These are phyloP conservation scores for Chloromonas sp. DNA, from an alignment of 163 green algal species.

Conservation along the genomic window DNA sequence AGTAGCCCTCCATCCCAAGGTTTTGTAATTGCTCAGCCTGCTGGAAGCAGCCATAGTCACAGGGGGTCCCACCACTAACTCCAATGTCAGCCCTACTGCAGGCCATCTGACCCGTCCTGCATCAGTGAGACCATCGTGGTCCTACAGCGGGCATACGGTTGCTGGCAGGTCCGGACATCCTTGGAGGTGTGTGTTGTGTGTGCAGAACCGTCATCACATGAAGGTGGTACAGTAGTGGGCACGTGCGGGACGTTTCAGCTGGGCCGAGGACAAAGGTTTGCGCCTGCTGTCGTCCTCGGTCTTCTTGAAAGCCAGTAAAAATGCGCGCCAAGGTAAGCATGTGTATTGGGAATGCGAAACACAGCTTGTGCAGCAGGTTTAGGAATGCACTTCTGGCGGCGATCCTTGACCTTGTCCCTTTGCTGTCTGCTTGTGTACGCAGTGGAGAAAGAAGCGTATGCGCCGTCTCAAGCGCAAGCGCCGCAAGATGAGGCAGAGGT, in stretches of 20 bases:
- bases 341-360: not conserved
- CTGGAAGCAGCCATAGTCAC: too few species aligned
- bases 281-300: not conserved
- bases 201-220: not conserved
- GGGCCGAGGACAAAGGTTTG: too few species aligned
- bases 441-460: constrained; percentile 80
- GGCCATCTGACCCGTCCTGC: too few species aligned
- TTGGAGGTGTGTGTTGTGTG: too few species aligned
- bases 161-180: too few species aligned
- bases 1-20: too few species aligned
- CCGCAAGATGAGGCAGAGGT: constrained; percentile 71
- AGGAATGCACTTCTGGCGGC: not conserved
- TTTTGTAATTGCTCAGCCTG: too few species aligned
- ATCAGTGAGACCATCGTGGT: too few species aligned
- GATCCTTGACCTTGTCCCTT: not conserved
- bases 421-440: constrained; percentile 7
- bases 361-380: not conserved
- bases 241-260: too few species aligned
- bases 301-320: constrained; percentile 13
- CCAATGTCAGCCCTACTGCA: too few species aligned
- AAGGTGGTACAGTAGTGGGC: not conserved
- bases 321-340: constrained; percentile 34
- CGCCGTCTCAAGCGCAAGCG: constrained; percentile 75
- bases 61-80: too few species aligned
- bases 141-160: too few species aligned